Evolutionary conservation across 2,329 filamentous ascomycete species (phyloP), one percentile per base, ranked within the genome.

Genomic region (Parafenestella ontariensis): DNA sequence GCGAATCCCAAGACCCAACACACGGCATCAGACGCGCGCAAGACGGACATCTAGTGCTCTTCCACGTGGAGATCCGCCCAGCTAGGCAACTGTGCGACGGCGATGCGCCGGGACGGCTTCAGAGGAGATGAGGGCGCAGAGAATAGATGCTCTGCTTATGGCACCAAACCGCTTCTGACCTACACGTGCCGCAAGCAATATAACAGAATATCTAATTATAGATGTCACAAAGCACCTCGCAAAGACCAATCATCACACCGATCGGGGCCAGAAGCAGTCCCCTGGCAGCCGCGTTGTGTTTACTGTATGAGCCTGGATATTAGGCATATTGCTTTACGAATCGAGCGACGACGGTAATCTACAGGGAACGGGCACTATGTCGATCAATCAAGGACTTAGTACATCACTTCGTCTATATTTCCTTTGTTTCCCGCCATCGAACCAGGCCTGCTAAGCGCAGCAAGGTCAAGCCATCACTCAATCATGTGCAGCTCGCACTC

Each of bases 121-220:
- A 42, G 55, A 52, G 58, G 58, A 66, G 56, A 71, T 65, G 62
- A 67, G 54, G 36, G 46, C 29, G 53, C 59, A 62, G 51, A 60
- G 54, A 49, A 47, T 49, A 26, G 9, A 31, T 33, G 51, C 54
- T 52, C 60, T 65, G 64, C 67, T 69, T 61, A 65, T 69, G 59
- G 47, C 65, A 63, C 64, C 59, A 55, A 64, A 59, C 66, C 57
- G 47, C 56, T 65, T 69, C 49, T 46, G 61, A 50, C 49, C 37
- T 56, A 71, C 71, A 72, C 66, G 70, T 74, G 70, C 71, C 66
- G 65, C 63, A 71, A 53, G 65, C 70, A 71, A 73, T 73, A 74
- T 68, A 64, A 54, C 45, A 49, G 26, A 37, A 43, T 37, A 36
- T 46, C 67, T 73, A 73, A 68, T 66, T 68, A 68, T 73, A 73